Evolutionary conservation across 176 grass and related monocot species (phyloP).

Genomic region (Coix lacrymajobi): DNA sequence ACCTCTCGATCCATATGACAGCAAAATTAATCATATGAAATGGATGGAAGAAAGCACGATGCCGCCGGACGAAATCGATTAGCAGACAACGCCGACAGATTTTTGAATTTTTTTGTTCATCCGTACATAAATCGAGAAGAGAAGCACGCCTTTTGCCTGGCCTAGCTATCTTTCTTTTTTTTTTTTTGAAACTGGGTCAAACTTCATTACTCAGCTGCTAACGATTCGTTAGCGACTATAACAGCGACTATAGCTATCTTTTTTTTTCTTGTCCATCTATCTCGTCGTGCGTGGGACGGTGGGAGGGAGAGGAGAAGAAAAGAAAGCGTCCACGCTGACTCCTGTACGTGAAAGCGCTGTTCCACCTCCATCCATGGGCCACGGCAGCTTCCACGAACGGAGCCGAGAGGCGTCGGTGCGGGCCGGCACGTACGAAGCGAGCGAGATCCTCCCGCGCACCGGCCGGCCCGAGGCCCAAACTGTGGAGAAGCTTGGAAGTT

Average conservation of each 20-base stretch:
- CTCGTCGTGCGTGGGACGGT: no score
- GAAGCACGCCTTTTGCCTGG: background rate
- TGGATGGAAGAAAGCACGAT: background rate
- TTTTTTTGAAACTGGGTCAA: no score
- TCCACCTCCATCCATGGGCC: background rate
- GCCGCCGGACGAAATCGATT: background rate
- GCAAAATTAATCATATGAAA: background rate
- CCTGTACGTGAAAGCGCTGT: background rate
- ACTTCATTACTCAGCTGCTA: no score
- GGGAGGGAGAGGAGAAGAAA: no score
- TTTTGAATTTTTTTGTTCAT: background rate
- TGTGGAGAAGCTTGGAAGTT: background rate
- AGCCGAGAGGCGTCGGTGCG: background rate
- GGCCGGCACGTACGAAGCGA: background rate
- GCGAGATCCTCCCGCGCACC: background rate
- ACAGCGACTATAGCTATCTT: no score
- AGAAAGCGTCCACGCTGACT: background rate
- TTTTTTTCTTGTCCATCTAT: background rate
- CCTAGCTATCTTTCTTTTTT: background rate
- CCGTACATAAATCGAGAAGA: background rate
- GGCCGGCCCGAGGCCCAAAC: background rate
- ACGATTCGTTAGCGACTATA: no score
- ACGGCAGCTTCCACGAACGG: background rate
- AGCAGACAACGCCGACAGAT: background rate
- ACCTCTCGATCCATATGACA: background rate